Conservation (phyloP, 2,329 filamentous ascomycete species). For the Hortaea werneckii region DNA sequence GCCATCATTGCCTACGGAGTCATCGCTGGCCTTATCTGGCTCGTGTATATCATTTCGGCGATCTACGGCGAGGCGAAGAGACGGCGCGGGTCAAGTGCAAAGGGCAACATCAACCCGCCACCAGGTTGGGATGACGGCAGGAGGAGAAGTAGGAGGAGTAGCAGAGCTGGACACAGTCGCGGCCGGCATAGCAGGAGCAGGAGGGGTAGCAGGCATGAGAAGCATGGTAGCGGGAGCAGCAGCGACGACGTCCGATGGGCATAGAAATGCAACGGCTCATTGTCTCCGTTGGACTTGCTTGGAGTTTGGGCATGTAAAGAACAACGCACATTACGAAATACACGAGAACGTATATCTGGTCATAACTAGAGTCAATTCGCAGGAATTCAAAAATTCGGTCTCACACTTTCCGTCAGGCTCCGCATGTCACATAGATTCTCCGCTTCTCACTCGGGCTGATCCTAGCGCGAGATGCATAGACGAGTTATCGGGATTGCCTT, state of each 20-base stretch:
- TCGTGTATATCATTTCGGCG: conserved; percentile 29
- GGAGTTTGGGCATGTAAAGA: too few species aligned
- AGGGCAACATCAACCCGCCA: conserved; percentile 2
- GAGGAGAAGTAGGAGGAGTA: neutral
- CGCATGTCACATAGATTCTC: too few species aligned
- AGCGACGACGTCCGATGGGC: neutral
- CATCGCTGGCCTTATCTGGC: conserved; percentile 38
- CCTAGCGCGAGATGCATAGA: too few species aligned
- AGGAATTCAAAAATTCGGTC: too few species aligned
- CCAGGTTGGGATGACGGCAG: conserved; percentile 1
- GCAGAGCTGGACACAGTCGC: neutral
- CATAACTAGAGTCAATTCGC: too few species aligned
- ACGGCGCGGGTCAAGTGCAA: conserved; percentile 3
- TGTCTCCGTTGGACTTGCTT: too few species aligned
- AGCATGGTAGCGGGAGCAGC: neutral
- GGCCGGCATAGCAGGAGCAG: neutral
- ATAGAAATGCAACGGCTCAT: too few species aligned
- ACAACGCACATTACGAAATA: too few species aligned
- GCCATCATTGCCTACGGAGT: conserved; percentile 41
- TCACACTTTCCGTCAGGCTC: too few species aligned
- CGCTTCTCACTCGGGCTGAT: too few species aligned
- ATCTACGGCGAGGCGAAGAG: conserved; percentile 13
- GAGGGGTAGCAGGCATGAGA: neutral
- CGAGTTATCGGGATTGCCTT: too few species aligned
- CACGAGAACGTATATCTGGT: too few species aligned